Base-by-base conservation (phyloP, 768 basidiomycete species). In the Phlebiopsis gigantea region DNA sequence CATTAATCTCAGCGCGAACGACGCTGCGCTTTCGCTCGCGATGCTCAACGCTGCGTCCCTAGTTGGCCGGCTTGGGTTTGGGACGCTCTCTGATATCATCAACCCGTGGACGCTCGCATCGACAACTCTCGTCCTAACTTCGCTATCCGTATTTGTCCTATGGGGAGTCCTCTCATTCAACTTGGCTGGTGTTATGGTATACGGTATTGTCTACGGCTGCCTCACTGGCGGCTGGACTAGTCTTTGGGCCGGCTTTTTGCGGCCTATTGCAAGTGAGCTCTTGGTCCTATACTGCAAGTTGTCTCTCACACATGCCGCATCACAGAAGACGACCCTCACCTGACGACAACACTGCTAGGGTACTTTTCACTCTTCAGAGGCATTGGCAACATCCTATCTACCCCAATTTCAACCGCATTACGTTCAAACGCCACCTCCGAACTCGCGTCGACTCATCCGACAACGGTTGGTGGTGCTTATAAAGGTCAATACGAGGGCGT, bases 171-270 rank as follows among this genome's bases (percentile, higher is more conserved):
- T 68, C 1, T 66, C 67, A 4, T 53, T 62, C 39, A 54, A 55
- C 25, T 58, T 67, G 2, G 63, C 66, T 8, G 68, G 68, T 6
- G 55, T 72, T 0, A 45, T 71, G 5, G 52, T 61, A 1, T 72
- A 65, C 55, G 64, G 66, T 24, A 53, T 70, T 8, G 62, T 55
- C 5, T 71, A 71, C 55, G 71, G 71, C 19, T 58, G 60, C 10
- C 39, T 70, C 10, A 69, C 71, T 17, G 68, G 68, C 6, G 71
- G 71, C 1, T 72, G 69, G 69, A 61, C 63, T 1, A 69, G 62
- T 29, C 45, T 71, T 3, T 72, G 69, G 69, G 63, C 64, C 3
- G 65, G 63, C 14, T 71, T 71, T 29, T 51, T 69, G 2, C 54
- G 59, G 29, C 53, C 56, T 46, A 42, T 67, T 51, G 49, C 67